These are phyloP conservation scores for Malus hybrid DNA, from an alignment of 331 rosid genomes.

Conservation along the genomic window DNA sequence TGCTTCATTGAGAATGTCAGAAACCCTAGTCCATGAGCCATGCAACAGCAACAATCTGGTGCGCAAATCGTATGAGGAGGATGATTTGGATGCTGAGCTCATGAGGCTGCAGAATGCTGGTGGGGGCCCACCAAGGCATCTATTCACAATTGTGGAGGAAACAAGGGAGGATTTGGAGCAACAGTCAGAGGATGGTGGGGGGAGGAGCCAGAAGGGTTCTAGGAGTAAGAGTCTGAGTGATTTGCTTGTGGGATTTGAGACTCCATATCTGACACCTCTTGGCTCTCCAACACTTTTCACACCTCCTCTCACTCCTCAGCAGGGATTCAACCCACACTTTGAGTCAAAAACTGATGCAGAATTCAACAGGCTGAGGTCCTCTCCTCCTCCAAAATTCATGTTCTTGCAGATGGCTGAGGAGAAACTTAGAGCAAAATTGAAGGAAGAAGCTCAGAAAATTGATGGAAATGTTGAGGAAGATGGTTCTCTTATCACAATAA, in stretches of 20 bases:
- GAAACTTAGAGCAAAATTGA: constrained; percentile 54
- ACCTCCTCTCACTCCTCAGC: constrained; percentile 66
- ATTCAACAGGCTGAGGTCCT: constrained; percentile 71
- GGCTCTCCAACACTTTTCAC: constrained; percentile 76
- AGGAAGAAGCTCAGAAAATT: constrained; percentile 33
- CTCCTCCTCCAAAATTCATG: constrained; percentile 97
- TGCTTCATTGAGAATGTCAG: constrained; percentile 46
- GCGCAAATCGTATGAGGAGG: constrained; percentile 66
- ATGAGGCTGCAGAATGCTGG: constrained; percentile 52
- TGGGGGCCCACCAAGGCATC: constrained; percentile 65
- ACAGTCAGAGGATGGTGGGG: constrained; percentile 60
- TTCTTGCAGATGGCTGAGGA: constrained; percentile 93
- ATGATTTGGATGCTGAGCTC: constrained; percentile 48
- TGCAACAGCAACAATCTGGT: constrained; percentile 36
- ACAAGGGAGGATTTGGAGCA: constrained; percentile 80
- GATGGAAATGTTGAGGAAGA: constrained; percentile 43
- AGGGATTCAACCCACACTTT: constrained; percentile 69
- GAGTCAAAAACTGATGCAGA: constrained; percentile 80
- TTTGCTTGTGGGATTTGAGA: constrained; percentile 59
- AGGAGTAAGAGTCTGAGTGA: constrained; percentile 73
- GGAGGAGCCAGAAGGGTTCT: constrained; percentile 36
- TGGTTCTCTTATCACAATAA: constrained; percentile 38
- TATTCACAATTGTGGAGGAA: constrained; percentile 91
- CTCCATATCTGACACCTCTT: constrained; percentile 78
- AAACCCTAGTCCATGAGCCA: constrained; percentile 44